Conservation (phyloP, 331 rosid species). For the Prunus yedoensis region DNA sequence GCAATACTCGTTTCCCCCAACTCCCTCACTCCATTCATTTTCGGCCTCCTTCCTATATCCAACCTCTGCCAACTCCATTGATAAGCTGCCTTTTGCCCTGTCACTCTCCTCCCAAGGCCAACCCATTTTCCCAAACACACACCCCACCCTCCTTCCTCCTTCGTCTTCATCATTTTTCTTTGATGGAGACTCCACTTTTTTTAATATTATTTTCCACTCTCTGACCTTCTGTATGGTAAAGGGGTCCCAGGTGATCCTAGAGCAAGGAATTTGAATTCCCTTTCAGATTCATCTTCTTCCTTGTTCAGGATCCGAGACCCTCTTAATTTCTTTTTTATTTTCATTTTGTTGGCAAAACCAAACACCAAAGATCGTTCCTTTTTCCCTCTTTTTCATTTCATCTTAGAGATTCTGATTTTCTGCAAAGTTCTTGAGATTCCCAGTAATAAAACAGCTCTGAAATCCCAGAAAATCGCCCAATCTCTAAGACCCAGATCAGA, state of each 20-base stretch:
- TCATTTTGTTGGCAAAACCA: background rate
- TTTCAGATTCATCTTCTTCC: background rate
- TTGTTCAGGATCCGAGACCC: slow-evolving; percentile 18
- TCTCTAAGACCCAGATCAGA: slow-evolving; percentile 3
- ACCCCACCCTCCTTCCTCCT: background rate
- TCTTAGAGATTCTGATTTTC: slow-evolving; percentile 8
- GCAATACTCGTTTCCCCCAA: background rate
- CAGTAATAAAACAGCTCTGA: background rate
- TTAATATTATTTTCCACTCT: background rate
- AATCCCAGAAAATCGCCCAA: background rate
- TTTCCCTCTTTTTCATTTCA: background rate
- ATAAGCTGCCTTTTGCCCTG: background rate
- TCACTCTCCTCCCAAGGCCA: background rate
- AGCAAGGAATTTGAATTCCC: slow-evolving; percentile 5
- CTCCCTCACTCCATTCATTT: background rate
- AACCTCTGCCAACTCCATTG: slow-evolving; percentile 1
- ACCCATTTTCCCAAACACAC: background rate
- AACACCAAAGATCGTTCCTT: background rate
- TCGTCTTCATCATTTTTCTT: background rate
- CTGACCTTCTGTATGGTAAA: background rate
- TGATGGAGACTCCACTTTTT: slow-evolving; percentile 16
- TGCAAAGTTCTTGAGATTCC: background rate
- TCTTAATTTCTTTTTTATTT: background rate
- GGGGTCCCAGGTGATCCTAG: slow-evolving; percentile 21
- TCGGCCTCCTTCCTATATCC: background rate